Evolutionary conservation across 352 stramenopile genomes (phyloP).

Genomic region (Globisporangium recalcitrans): DNA sequence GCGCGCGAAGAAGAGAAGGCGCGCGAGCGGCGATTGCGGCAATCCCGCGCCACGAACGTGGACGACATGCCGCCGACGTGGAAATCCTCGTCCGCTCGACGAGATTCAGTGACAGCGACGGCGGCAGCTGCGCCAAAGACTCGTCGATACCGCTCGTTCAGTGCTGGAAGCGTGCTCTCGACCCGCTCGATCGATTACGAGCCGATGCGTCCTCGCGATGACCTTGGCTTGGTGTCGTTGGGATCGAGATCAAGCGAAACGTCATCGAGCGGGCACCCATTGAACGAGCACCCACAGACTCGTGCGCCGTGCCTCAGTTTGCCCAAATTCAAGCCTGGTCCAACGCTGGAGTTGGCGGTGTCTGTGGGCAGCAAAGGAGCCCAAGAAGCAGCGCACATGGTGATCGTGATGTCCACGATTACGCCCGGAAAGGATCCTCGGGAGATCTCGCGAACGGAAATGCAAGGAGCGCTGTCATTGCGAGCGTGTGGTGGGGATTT

Average conservation of each 20-base stretch:
- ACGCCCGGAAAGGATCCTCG: constrained; percentile 36
- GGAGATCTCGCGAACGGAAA: constrained; percentile 75
- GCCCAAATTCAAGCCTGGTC: constrained; percentile 47
- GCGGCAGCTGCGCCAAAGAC: background rate
- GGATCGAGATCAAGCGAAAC: constrained; percentile 24
- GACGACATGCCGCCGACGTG: constrained; percentile 21
- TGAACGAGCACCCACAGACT: constrained; percentile 24
- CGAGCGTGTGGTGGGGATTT: constrained; percentile 69
- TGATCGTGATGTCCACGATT: constrained; percentile 65
- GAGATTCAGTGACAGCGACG: constrained; percentile 4
- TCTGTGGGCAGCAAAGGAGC: constrained; percentile 67
- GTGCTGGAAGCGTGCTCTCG: constrained; percentile 60
- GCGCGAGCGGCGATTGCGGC: constrained; percentile 28
- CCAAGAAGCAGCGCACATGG: constrained; percentile 66
- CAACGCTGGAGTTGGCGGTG: constrained; percentile 65
- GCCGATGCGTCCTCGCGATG: constrained; percentile 30
- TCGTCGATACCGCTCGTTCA: constrained; percentile 51
- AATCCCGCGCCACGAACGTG: constrained; percentile 39
- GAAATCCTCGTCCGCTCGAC: constrained; percentile 21
- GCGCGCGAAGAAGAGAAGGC: constrained; percentile 40
- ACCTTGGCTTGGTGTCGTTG: constrained; percentile 34
- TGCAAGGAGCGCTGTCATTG: constrained; percentile 61
- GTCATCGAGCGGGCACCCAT: constrained; percentile 4
- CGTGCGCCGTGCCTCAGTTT: constrained; percentile 67
- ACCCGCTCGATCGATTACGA: constrained; percentile 25